phyloP scores from a whole-genome alignment of 148 eudicot genomes.

The Camellia granthamiana region DNA sequence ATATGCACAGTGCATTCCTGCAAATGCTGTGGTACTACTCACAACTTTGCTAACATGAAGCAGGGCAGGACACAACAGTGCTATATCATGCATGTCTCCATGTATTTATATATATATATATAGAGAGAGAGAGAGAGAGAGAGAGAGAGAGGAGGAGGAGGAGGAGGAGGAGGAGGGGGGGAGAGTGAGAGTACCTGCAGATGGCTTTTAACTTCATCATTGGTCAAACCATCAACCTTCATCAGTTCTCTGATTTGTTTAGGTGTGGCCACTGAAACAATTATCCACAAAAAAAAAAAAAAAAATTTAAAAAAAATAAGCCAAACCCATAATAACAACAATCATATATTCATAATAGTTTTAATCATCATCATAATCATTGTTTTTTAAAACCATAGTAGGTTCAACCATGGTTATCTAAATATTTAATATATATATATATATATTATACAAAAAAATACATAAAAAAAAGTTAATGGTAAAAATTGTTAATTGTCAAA shows the following conservation, averaged over 20 bases:
- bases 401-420: too few relatives aligned
- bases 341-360: not conserved
- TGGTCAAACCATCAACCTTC: slow-evolving; percentile 99
- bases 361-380: slow-evolving; percentile 9
- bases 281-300: slow-evolving; percentile 3
- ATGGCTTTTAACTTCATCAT: slow-evolving; percentile 99
- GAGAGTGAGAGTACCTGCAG: slow-evolving; percentile 47
- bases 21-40: slow-evolving; percentile 12
- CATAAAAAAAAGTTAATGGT: too few relatives aligned
- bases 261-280: slow-evolving; percentile 83
- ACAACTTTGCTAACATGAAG: slow-evolving; percentile 16
- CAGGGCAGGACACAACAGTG: not conserved
- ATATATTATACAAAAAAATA: too few relatives aligned
- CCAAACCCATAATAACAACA: not conserved
- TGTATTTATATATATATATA: not conserved
- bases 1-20: not conserved
- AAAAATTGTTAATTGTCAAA: too few relatives aligned
- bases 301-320: not conserved
- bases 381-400: not conserved
- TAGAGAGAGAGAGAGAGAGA: slow-evolving; percentile 11
- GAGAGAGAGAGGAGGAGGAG: slow-evolving; percentile 24
- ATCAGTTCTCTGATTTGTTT: slow-evolving; percentile 96
- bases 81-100: not conserved
- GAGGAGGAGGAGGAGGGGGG: too few relatives aligned
- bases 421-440: too few relatives aligned